Base-by-base conservation (phyloP, 805 yeast species). In the Ogataea siamensis region DNA sequence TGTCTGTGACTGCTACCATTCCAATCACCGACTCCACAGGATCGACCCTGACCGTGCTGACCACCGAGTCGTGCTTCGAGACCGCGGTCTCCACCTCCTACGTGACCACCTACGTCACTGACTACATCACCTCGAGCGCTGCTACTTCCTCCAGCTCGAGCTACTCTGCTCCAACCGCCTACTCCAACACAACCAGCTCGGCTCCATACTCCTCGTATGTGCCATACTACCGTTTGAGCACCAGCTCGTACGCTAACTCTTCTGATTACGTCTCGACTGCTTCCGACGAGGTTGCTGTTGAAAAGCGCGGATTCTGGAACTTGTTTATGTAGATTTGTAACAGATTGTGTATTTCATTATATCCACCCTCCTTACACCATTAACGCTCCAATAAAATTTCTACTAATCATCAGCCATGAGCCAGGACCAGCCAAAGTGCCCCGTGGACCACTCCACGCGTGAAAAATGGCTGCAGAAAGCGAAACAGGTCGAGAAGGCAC, bases 391-490 rank as follows among this genome's bases (percentile, higher is more conserved):
- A 46, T 49, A n/a, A 45, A 37, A 41, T 12, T 22, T 16, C 31
- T 17, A 38, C 40, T 26, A 43, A 41, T 48, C 42, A 46, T 48
- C 46, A 45, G n/a, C 22, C 27, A 47, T 45, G 50, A 43, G 38
- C 18, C 45, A 46, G 3, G 59, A 52, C 24, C 53, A 53, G 23
- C 54, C 58, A 7, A 68, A 64, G 42, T 84, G 91, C 52, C 91
- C 91, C 1, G 89, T 84, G 14, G 84, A 80, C 48, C 83, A 74
- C 44, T 57, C 57, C n/a, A 70, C 84, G 4, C 62, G 84, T 41
- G 71, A 71, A 27, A 68, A 67, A 24, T 83, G 88, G 88, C 53
- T 77, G 16, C 64, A 65, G 35, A 51, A 67, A 34, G 55, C 61
- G 0, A 48, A 53, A 20, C 32, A 47, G 41, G 36, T 49, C 34